Base-by-base conservation (phyloP, 441 rosid genomes). In the Erodium trifolium region DNA sequence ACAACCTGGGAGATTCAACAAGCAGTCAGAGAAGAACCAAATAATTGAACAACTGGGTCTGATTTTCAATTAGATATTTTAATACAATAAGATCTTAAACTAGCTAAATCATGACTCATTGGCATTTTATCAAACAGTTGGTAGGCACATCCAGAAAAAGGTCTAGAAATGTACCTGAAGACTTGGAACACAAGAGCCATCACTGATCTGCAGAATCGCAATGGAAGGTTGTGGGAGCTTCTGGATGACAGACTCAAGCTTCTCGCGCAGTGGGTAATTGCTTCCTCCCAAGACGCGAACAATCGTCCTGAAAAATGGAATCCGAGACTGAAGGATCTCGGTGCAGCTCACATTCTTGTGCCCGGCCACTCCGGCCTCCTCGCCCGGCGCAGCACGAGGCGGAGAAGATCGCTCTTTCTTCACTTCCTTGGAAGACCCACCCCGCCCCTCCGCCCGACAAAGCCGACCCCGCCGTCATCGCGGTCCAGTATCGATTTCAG, bases 291-390 rank as follows among this genome's bases (percentile, higher is more conserved):
- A 74, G 4, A 85, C 85, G 79, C 81, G 90, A 51, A 79, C 45
- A 5, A 93, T 76, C 4, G 87, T 82, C 73, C 82, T 78, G 63
- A 93, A 84, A 37, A 93, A 73, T 0, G 89, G 92, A 57, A 93
- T 80, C 68, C 80, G 79, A 41, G 88, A 80, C 59, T 89, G 92
- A 34, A 93, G 77, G 23, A 93, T 80, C 76, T 93, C 98, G 57
- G 70, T 77, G 73, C 93, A 87, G 66, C 71, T 85, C 14, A 77
- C 79, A 23, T 86, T 85, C 31, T 75, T 79, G 29, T 66, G 69
- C 27, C 27, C 27, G 27, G 27, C 2, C 27, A 23, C 27, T 23
- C 27, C 27, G 51, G 47, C 64, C 6, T 34, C 60, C 49, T 59
- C 59, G 23, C n/a, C 51, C 11, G 34, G 68, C 27, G 59, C 60